Evolutionary conservation across 1,139 yeast genomes (phyloP), one percentile per base, ranked within the genome.

Genomic region (Debaryomyces sp.): DNA sequence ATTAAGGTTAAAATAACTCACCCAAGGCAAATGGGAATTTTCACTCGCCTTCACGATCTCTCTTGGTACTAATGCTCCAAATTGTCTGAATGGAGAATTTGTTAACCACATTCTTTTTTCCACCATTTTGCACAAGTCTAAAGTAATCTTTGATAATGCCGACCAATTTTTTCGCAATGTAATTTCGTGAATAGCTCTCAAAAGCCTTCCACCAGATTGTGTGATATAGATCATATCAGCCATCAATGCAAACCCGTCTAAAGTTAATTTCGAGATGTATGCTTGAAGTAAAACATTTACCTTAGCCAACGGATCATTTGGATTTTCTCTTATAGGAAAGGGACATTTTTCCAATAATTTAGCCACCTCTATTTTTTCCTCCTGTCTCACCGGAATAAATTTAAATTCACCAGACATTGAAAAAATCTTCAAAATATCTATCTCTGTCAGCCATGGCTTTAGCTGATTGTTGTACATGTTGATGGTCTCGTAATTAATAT

Each of bases 211-310:
- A 0, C 97, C 98, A 34, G 96, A 89, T 64, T 94, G 99, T 0
- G 95, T 89, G 37, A 95, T 82, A 60, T 89, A 94, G 4, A 89
- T 79, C 97, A 92, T 91, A 70, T 95, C 99, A 0, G 97, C 85
- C 77, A 87, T 83, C 50, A 95, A 70, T 0, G 98, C 97, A 71
- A 89, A 89, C 1, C 98, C 99, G 2, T 88, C 96, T 13, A 95
- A 71, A 9, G 76, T 71, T 36, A 92, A 70, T 32, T 86, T 69
- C 1, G 97, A 89, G 15, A 95, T 87, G 59, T 89, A 91, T 0
- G 96, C 82, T 62, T 95, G 99, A 10, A 94, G 69, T 35, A 95
- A 67, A 6, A 90, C 82, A 56, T 87, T 90, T 29, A 89, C 81
- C 62, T 95, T 95, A 0, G 96, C 89, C 21, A 83, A 65, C 0